phyloP scores from a whole-genome alignment of 2,329 filamentous ascomycete genomes.

The Talaromyces sp. region DNA sequence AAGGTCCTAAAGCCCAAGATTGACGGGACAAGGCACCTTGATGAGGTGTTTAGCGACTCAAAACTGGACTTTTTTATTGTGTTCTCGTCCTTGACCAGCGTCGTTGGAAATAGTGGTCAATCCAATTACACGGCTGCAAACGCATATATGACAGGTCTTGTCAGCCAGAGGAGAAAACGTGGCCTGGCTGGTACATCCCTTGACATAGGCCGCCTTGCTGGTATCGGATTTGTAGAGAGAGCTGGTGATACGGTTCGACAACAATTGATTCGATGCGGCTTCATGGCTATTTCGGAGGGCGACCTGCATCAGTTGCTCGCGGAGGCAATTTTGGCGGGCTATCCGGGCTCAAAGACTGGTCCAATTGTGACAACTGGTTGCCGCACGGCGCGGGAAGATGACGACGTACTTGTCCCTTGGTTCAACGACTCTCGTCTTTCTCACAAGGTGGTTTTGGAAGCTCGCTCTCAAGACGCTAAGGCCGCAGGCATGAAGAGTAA shows the following conservation, averaged over 20 bases:
- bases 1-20: constrained; percentile 18
- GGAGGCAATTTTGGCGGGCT: neutral
- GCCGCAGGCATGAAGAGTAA: neutral
- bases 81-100: neutral
- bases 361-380: neutral
- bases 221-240: neutral
- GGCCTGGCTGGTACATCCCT: constrained; percentile 23
- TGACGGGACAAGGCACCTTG: constrained; percentile 25
- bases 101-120: constrained; percentile 6
- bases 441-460: neutral
- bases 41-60: constrained; percentile 21
- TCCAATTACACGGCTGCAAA: constrained; percentile 18
- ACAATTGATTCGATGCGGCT: neutral
- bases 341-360: neutral
- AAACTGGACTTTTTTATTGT: constrained; percentile 13
- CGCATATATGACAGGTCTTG: constrained; percentile 22
- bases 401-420: neutral
- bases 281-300: neutral
- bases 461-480: neutral
- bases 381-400: neutral
- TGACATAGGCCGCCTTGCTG: constrained; percentile 26
- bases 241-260: neutral
- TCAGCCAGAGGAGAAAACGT: constrained; percentile 8
- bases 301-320: neutral
- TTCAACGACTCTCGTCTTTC: neutral